phyloP scores from a whole-genome alignment of 73 alveolate genomes.

The Stentor roeselii region DNA sequence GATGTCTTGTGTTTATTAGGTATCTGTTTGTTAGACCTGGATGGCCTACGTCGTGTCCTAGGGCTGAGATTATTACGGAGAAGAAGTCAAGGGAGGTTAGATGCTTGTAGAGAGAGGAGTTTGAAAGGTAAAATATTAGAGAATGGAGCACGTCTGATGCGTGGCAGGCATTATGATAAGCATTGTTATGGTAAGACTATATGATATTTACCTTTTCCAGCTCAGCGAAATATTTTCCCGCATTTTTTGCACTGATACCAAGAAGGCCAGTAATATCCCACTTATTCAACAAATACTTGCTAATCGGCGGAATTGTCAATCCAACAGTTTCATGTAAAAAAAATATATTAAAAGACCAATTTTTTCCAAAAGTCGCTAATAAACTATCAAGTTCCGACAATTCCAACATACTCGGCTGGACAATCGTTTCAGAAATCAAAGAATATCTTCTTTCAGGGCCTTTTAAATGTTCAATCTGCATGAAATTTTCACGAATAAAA shows the following conservation, averaged over 20 bases:
- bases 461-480: not conserved
- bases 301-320: not conserved
- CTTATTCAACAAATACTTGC: not conserved
- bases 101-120: not conserved
- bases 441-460: not conserved
- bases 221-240: not conserved
- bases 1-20: not conserved
- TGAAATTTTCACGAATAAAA: not conserved
- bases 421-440: not conserved
- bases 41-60: conserved; percentile 34
- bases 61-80: conserved; percentile 28
- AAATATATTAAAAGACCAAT: not conserved
- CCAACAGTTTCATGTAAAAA: not conserved
- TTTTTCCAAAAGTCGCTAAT: not conserved
- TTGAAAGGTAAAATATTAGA: not conserved
- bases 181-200: conserved; percentile 13
- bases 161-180: conserved; percentile 23
- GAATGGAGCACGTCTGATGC: conserved; percentile 21
- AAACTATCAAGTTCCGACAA: not conserved
- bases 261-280: not conserved
- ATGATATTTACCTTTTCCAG: not conserved
- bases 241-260: not conserved
- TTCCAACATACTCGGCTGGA: not conserved
- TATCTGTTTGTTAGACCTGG: conserved; percentile 23
- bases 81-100: conserved; percentile 22